A percentile compares a stretch with the other conserved stretches of the same genome.
Conservation (phyloP, 208 protist genomes). For the Sergeia podlipaevii region DNA sequence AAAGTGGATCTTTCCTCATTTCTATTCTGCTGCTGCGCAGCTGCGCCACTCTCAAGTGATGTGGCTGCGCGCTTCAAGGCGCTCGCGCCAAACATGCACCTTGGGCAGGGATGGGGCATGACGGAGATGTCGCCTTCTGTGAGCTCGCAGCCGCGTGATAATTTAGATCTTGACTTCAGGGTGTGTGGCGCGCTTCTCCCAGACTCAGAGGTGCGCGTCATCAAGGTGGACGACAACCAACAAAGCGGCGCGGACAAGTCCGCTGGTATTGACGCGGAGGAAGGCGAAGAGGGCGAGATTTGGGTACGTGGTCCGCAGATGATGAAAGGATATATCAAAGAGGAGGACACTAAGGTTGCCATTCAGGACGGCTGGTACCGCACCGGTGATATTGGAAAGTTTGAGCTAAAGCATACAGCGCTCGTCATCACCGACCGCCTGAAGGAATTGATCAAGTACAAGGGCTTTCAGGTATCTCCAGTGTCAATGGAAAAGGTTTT, state of each 20-base stretch:
- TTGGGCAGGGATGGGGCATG: constrained; percentile 61
- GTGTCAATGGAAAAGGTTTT: constrained; percentile 57
- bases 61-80: constrained; percentile 11
- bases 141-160: neutral
- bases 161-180: neutral
- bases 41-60: constrained; percentile 35
- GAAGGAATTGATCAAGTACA: constrained; percentile 80
- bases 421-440: constrained; percentile 40
- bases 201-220: constrained; percentile 9
- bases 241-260: constrained; percentile 7
- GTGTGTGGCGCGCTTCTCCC: constrained; percentile 5
- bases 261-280: neutral
- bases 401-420: constrained; percentile 23
- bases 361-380: constrained; percentile 37
- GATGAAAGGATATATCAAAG: constrained; percentile 45
- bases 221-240: constrained; percentile 1
- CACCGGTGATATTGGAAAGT: constrained; percentile 49
- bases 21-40: constrained; percentile 18
- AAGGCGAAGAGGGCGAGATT: constrained; percentile 29
- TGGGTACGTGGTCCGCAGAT: constrained; percentile 42
- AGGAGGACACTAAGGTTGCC: constrained; percentile 16
- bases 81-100: neutral
- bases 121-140: constrained; percentile 45
- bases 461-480: constrained; percentile 73
- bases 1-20: no score